These are phyloP conservation scores for Fusarium fracticaudum DNA, from an alignment of 2,329 filamentous ascomycete species.

Conservation along the genomic window DNA sequence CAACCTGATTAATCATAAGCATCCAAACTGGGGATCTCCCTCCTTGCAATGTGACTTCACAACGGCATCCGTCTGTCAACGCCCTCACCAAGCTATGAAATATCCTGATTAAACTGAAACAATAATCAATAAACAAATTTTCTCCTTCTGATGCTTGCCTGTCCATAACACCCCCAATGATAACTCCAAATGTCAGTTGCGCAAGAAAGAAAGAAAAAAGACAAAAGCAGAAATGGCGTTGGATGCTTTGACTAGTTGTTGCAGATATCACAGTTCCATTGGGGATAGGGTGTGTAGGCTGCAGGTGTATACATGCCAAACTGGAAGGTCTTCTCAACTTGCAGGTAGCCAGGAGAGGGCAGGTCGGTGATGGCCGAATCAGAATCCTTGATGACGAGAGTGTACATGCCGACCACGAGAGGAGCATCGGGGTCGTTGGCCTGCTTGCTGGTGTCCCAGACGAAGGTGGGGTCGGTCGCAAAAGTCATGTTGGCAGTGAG, in stretches of 20 bases:
- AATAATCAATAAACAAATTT: constrained; percentile 18
- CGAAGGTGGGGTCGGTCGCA: constrained; percentile 59
- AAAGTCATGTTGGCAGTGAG: constrained; percentile 72
- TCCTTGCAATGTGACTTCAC: constrained; percentile 19
- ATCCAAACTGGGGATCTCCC: constrained; percentile 26
- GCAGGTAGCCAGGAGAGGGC: constrained; percentile 65
- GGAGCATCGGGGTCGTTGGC: constrained; percentile 56
- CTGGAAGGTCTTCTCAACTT: constrained; percentile 56
- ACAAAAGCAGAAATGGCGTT: constrained; percentile 56
- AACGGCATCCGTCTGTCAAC: constrained; percentile 30
- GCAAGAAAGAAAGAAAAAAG: not conserved
- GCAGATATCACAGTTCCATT: constrained; percentile 68
- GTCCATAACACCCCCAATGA: constrained; percentile 19
- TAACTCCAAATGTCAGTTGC: constrained; percentile 21
- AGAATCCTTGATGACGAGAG: constrained; percentile 69
- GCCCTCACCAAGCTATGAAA: constrained; percentile 31
- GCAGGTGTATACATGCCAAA: constrained; percentile 68
- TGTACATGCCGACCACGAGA: constrained; percentile 66
- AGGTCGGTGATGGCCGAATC: constrained; percentile 60
- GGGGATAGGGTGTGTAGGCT: constrained; percentile 60
- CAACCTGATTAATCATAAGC: constrained; percentile 35
- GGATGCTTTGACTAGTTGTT: constrained; percentile 59
- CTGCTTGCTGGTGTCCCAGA: constrained; percentile 67
- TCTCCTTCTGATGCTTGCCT: constrained; percentile 39
- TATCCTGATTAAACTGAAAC: constrained; percentile 18